Percentiles rank a stretch among this genome's conserved stretches.
Conservation (phyloP, 140 eudicot species). For the Ambrosia hybrid region DNA sequence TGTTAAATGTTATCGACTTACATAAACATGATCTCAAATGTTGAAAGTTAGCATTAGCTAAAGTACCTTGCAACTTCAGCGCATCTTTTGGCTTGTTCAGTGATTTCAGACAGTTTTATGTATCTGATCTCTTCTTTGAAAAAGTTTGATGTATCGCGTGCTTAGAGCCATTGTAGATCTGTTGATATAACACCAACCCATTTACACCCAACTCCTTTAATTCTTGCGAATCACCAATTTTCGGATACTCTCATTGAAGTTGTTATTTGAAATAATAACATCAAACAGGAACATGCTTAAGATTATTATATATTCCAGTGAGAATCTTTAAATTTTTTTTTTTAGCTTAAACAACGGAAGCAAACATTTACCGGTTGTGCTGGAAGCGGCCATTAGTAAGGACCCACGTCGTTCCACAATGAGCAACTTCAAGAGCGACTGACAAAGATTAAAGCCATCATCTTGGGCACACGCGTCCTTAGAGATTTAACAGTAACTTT, state of each 20-base stretch:
- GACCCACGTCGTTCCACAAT: conserved; percentile 81
- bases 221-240: conserved; percentile 74
- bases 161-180: conserved; percentile 87
- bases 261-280: conserved; percentile 52
- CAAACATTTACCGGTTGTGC: conserved; percentile 78
- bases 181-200: conserved; percentile 97
- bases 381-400: conserved; percentile 63
- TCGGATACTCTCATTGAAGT: conserved; percentile 80
- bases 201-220: conserved; percentile 90
- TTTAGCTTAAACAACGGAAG: too few relatives aligned
- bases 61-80: conserved; percentile 96
- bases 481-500: too few relatives aligned
- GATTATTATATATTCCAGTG: too few relatives aligned
- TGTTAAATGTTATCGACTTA: background rate
- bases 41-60: background rate
- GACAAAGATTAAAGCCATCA: conserved; percentile 81
- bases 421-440: conserved; percentile 93
- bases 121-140: conserved; percentile 83
- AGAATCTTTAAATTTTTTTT: background rate
- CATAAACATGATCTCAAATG: background rate
- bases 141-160: conserved; percentile 65
- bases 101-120: conserved; percentile 88
- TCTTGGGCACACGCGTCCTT: too few relatives aligned
- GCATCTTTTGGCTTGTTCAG: conserved; percentile 94
- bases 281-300: background rate